Evolutionary conservation across 2,329 filamentous ascomycete species (phyloP).

Genomic region (Sclerotinia trifoliorum): DNA sequence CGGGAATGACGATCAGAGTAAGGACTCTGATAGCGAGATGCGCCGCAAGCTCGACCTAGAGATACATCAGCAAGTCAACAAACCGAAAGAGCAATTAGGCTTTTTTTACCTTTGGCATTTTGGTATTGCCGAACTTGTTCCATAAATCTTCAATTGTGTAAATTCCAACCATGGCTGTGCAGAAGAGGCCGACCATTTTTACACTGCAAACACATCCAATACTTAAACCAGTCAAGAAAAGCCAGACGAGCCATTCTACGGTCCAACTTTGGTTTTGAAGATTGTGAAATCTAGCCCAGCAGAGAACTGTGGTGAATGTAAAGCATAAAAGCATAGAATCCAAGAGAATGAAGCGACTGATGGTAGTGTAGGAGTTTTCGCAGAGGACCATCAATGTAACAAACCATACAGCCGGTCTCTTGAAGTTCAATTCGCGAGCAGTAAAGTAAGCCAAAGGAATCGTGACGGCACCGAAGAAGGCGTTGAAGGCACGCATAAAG

Average conservation of each 20-base stretch:
- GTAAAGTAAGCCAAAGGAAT: constrained; percentile 95
- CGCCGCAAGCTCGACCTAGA: constrained; percentile 62
- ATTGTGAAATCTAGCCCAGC: constrained; percentile 95
- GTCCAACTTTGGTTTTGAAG: constrained; percentile 84
- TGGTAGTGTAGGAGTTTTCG: constrained; percentile 99
- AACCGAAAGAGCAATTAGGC: neutral
- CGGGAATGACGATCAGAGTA: constrained; percentile 83
- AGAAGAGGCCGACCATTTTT: constrained; percentile 96
- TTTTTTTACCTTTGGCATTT: constrained; percentile 72
- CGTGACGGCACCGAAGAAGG: constrained; percentile 87
- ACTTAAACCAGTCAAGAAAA: constrained; percentile 88
- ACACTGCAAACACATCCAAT: constrained; percentile 98
- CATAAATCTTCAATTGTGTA: constrained; percentile 97
- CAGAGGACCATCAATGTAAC: constrained; percentile 96
- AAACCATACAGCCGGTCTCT: constrained; percentile 86
- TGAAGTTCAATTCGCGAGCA: constrained; percentile 84
- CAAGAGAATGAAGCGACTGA: constrained; percentile 95
- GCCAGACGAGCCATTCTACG: constrained; percentile 89
- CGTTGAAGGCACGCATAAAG: constrained; percentile 98
- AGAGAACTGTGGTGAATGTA: constrained; percentile 95
- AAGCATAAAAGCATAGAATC: constrained; percentile 99
- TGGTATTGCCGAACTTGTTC: constrained; percentile 94
- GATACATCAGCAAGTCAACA: constrained; percentile 30
- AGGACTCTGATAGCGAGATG: constrained; percentile 79
- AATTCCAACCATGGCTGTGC: constrained; percentile 88